Evolutionary conservation across 2,329 filamentous ascomycete species (phyloP).

Genomic region (Phaeosphaeriaceae sp.): DNA sequence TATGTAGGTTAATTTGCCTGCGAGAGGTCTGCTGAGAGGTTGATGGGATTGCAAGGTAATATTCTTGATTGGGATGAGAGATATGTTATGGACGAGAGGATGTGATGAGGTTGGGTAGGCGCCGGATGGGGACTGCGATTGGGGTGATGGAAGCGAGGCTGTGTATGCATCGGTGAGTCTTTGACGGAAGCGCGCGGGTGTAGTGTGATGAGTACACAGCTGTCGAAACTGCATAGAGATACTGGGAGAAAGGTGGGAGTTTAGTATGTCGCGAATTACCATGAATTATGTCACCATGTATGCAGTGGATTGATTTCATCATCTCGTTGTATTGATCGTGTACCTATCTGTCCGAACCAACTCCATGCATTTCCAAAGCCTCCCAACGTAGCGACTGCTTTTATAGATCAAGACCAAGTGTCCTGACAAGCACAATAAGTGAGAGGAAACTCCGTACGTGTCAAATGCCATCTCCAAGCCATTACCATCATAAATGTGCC

Average conservation of each 20-base stretch:
- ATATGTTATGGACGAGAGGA: not conserved
- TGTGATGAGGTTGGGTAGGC: not conserved
- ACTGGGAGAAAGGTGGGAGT: not conserved
- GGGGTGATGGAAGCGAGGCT: not conserved
- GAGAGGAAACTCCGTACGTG: conserved; percentile 1
- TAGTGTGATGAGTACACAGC: not conserved
- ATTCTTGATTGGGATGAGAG: not conserved
- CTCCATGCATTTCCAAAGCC: not conserved
- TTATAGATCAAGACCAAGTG: not conserved
- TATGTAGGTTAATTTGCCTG: not conserved
- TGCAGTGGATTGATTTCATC: not conserved
- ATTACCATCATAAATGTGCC: conserved; percentile 9
- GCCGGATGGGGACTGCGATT: not conserved
- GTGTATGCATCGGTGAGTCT: not conserved
- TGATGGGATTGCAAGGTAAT: not conserved
- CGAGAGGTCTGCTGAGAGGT: not conserved
- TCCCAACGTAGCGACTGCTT: not conserved
- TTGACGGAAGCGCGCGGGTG: not conserved
- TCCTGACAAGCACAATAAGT: conserved; percentile 2
- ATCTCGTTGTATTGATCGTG: conserved; percentile 2
- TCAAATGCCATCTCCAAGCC: conserved; percentile 15
- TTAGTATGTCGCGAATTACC: not conserved
- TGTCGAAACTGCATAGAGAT: not conserved
- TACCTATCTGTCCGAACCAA: conserved; percentile 2
- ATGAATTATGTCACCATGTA: not conserved